Evolutionary conservation across 2,329 filamentous ascomycete genomes (phyloP).

Genomic region (Trichoderma aggressivum): DNA sequence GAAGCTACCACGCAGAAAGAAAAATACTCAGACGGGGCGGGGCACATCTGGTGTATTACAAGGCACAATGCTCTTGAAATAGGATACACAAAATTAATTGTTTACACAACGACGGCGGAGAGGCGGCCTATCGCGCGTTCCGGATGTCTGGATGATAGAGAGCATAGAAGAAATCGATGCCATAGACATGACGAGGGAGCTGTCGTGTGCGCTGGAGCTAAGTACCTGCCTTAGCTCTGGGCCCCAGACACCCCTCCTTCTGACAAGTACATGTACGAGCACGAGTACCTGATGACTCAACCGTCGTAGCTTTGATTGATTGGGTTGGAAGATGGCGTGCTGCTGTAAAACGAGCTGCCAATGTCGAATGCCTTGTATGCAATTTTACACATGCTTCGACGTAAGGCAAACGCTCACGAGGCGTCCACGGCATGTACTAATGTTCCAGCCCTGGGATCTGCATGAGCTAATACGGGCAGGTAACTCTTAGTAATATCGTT

Average conservation of each 20-base stretch:
- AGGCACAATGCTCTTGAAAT: slow-evolving; percentile 13
- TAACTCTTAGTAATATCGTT: background rate
- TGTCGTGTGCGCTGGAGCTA: slow-evolving; percentile 16
- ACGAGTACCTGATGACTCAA: slow-evolving; percentile 7
- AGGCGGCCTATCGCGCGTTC: background rate
- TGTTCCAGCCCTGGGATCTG: background rate
- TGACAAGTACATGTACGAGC: background rate
- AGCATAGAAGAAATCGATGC: background rate
- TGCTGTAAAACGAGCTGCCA: background rate
- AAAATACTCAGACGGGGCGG: background rate
- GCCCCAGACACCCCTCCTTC: slow-evolving; percentile 1
- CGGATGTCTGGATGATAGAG: background rate
- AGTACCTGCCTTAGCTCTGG: slow-evolving; percentile 15
- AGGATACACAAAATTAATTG: slow-evolving; percentile 15
- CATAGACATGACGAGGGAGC: slow-evolving; percentile 8
- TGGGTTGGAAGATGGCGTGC: background rate
- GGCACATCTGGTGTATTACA: slow-evolving; percentile 16
- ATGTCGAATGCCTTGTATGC: too few relatives aligned
- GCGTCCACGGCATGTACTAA: too few relatives aligned
- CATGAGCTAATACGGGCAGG: background rate
- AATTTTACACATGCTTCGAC: background rate
- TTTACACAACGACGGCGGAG: background rate
- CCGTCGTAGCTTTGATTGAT: background rate
- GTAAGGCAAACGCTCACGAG: background rate
- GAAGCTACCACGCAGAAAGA: slow-evolving; percentile 24